Percentiles rank a stretch among this genome's conserved stretches.
Evolutionary conservation across 1,284 basidiomycete genomes (phyloP).

Genomic region (Tetrapyrgos nigripes): DNA sequence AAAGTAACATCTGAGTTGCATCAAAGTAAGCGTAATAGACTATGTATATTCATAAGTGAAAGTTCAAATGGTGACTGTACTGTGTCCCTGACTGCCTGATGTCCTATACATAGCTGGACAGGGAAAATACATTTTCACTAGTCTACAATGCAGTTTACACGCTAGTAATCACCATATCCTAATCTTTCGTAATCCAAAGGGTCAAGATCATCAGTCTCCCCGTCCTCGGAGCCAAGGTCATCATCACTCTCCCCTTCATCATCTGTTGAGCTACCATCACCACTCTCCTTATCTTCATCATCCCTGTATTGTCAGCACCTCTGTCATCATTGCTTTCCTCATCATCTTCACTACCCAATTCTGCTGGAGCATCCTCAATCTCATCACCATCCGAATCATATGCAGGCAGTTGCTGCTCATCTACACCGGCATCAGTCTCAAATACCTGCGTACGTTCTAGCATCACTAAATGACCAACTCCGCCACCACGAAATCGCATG

Average conservation of each 20-base stretch:
- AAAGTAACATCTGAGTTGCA: too few species aligned
- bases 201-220: not conserved
- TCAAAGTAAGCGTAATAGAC: too few species aligned
- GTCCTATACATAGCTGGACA: too few species aligned
- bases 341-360: too few species aligned
- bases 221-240: not conserved
- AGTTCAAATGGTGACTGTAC: too few species aligned
- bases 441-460: not conserved
- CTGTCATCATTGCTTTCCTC: too few species aligned
- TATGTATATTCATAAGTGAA: too few species aligned
- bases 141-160: too few species aligned
- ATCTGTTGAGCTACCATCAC: too few species aligned
- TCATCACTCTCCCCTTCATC: not conserved
- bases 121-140: too few species aligned
- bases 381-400: constrained; percentile 3
- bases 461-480: constrained; percentile 11
- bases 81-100: too few species aligned
- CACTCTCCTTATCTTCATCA: too few species aligned
- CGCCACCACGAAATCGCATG: constrained; percentile 17
- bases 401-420: not conserved
- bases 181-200: not conserved
- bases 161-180: not conserved
- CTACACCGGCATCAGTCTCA: not conserved
- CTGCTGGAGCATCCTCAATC: not conserved
- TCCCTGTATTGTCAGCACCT: not conserved